Percentiles rank a stretch among this genome's conserved stretches.
Evolutionary conservation across 2,329 filamentous ascomycete species (phyloP).

Genomic region (Myriosclerotinia scirpicola): DNA sequence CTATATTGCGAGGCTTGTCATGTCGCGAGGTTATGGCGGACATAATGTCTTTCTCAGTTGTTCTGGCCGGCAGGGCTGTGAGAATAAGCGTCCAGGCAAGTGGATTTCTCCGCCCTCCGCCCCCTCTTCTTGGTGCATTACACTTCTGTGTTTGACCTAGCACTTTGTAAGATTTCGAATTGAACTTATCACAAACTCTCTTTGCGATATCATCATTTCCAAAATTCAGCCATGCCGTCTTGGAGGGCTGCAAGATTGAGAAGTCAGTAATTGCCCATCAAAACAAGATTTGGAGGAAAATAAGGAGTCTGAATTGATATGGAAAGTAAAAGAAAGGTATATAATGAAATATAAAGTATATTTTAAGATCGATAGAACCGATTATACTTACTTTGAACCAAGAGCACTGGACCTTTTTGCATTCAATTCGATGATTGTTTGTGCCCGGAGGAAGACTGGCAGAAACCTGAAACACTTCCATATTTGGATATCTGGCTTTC

Average conservation of each 20-base stretch:
- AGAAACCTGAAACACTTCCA: neutral
- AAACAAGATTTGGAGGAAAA: too few relatives aligned
- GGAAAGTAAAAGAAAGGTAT: too few relatives aligned
- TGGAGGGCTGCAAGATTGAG: conserved; percentile 25
- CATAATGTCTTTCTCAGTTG: conserved; percentile 30
- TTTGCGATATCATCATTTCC: conserved; percentile 32
- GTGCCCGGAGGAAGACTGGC: conserved; percentile 10
- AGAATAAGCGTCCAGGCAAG: conserved; percentile 34
- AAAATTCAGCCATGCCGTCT: conserved; percentile 34
- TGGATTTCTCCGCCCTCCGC: conserved; percentile 22
- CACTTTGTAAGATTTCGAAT: conserved; percentile 30
- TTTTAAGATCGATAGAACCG: too few relatives aligned
- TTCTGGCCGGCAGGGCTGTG: conserved; percentile 29
- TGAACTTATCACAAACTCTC: conserved; percentile 32
- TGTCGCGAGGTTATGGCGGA: conserved; percentile 22
- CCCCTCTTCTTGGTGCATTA: conserved; percentile 7
- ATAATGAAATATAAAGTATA: too few relatives aligned
- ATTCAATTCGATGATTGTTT: conserved; percentile 29
- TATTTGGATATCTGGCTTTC: neutral
- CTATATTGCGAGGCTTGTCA: conserved; percentile 29
- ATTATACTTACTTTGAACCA: conserved; percentile 29
- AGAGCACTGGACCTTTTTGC: conserved; percentile 36
- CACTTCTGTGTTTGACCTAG: conserved; percentile 28
- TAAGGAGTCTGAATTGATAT: too few relatives aligned
- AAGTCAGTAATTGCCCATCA: too few relatives aligned